phyloP scores from a whole-genome alignment of 1,284 basidiomycete species.

The Microbotryum intermedium region DNA sequence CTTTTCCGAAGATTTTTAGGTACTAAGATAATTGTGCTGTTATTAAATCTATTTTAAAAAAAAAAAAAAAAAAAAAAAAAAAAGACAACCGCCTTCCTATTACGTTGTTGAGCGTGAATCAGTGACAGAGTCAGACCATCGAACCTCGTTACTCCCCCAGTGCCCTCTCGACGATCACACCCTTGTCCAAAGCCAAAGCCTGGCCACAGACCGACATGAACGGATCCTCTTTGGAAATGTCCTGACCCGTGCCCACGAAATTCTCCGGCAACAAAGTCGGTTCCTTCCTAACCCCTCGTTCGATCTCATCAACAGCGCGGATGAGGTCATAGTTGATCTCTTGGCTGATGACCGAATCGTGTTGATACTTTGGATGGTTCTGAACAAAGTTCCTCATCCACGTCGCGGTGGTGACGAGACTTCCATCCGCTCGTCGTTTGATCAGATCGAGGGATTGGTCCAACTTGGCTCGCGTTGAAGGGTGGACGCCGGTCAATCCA shows the following conservation, averaged over 20 bases:
- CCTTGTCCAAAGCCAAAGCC: neutral
- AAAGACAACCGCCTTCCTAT: no score
- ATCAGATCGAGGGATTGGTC: slow-evolving; percentile 71
- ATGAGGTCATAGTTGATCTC: slow-evolving; percentile 93
- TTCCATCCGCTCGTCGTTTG: slow-evolving; percentile 65
- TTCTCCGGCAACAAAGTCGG: slow-evolving; percentile 36
- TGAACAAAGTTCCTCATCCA: slow-evolving; percentile 92
- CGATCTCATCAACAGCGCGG: slow-evolving; percentile 77
- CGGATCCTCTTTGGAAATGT: neutral
- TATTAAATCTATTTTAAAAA: no score
- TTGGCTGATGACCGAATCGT: slow-evolving; percentile 79
- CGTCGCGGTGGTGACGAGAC: slow-evolving; percentile 68
- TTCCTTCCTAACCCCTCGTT: slow-evolving; percentile 36
- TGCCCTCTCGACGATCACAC: neutral
- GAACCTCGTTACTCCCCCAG: neutral
- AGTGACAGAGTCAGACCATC: no score
- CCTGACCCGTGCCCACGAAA: slow-evolving; percentile 26
- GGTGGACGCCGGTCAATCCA: slow-evolving; percentile 64
- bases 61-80: no score
- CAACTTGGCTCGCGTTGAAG: slow-evolving; percentile 56
- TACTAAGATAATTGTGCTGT: no score
- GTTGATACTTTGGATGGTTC: slow-evolving; percentile 78
- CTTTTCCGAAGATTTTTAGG: no score
- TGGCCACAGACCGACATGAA: neutral
- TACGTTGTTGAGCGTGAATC: no score